Percentiles rank a stretch among this genome's conserved stretches.
Conservation (phyloP, 1,284 basidiomycete genomes). For the Rhodotorula sp. region DNA sequence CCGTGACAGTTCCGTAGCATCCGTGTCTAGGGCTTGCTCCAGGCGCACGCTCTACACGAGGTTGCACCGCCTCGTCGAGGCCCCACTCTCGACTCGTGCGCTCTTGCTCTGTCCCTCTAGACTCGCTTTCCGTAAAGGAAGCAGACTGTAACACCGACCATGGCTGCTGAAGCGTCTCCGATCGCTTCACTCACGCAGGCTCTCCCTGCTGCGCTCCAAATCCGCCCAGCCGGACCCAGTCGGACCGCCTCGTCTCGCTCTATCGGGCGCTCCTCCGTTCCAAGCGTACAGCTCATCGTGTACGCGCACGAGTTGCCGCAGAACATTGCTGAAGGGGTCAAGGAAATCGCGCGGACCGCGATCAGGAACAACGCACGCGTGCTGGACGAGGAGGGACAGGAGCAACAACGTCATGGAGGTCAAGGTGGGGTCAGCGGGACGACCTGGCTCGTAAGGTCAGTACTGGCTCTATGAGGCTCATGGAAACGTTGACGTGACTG, state of each 20-base stretch:
- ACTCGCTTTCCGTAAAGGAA: too few species aligned
- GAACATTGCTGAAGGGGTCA: slow-evolving; percentile 10
- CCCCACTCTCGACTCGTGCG: too few species aligned
- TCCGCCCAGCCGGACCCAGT: slow-evolving; percentile 16
- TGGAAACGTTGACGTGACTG: background rate
- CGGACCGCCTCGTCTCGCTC: slow-evolving; percentile 17
- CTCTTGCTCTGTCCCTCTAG: too few species aligned
- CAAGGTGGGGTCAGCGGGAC: slow-evolving; percentile 2
- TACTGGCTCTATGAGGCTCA: background rate
- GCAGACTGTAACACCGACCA: background rate
- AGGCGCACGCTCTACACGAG: too few species aligned
- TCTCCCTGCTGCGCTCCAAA: slow-evolving; percentile 3
- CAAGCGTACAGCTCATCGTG: slow-evolving; percentile 23
- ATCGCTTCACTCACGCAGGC: slow-evolving; percentile 17
- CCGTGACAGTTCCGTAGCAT: too few species aligned
- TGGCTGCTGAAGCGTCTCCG: slow-evolving; percentile 12
- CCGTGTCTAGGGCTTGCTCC: too few species aligned
- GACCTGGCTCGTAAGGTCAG: slow-evolving; percentile 24
- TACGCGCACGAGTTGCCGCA: background rate
- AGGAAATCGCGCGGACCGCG: slow-evolving; percentile 13
- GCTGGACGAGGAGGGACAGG: slow-evolving; percentile 11
- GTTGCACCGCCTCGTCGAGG: too few species aligned
- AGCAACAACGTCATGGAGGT: background rate
- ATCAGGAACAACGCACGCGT: slow-evolving; percentile 29
- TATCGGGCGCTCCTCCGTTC: slow-evolving; percentile 13